These are phyloP conservation scores for Xerocomus spinulosus DNA, from an alignment of 768 basidiomycete species.

Conservation along the genomic window DNA sequence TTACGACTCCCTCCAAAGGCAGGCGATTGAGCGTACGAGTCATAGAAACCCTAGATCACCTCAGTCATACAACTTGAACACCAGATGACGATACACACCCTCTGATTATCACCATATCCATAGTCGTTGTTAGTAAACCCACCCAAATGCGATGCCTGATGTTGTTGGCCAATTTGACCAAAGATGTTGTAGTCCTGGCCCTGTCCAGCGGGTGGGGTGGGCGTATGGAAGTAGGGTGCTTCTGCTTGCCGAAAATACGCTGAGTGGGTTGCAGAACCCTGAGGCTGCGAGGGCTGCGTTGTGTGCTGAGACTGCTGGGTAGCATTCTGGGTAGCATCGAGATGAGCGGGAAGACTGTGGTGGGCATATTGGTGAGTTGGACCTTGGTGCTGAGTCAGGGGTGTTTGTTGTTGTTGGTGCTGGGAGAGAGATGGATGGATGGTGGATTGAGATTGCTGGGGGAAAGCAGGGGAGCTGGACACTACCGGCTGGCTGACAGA, in stretches of 20 bases:
- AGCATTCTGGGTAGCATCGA: slow-evolving; percentile 52
- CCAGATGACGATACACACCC: slow-evolving; percentile 41
- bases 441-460: slow-evolving; percentile 31
- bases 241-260: slow-evolving; percentile 69
- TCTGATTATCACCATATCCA: slow-evolving; percentile 60
- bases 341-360: slow-evolving; percentile 57
- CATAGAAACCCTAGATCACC: slow-evolving; percentile 64
- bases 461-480: slow-evolving; percentile 21
- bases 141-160: slow-evolving; percentile 45
- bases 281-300: slow-evolving; percentile 31
- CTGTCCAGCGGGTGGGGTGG: slow-evolving; percentile 68
- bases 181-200: slow-evolving; percentile 61
- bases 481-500: slow-evolving; percentile 33
- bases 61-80: slow-evolving; percentile 3
- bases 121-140: slow-evolving; percentile 66
- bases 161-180: slow-evolving; percentile 57
- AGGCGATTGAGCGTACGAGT: slow-evolving; percentile 61
- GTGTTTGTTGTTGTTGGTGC: slow-evolving; percentile 33
- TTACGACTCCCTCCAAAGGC: slow-evolving; percentile 58
- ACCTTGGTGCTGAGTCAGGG: slow-evolving; percentile 35
- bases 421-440: slow-evolving; percentile 28
- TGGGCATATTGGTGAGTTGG: slow-evolving; percentile 52
- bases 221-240: slow-evolving; percentile 69
- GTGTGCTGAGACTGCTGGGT: slow-evolving; percentile 41
- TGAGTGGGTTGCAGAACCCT: slow-evolving; percentile 58